These are phyloP conservation scores for Furcasterigmium sp. DNA, from an alignment of 2,329 filamentous ascomycete genomes.

Conservation along the genomic window DNA sequence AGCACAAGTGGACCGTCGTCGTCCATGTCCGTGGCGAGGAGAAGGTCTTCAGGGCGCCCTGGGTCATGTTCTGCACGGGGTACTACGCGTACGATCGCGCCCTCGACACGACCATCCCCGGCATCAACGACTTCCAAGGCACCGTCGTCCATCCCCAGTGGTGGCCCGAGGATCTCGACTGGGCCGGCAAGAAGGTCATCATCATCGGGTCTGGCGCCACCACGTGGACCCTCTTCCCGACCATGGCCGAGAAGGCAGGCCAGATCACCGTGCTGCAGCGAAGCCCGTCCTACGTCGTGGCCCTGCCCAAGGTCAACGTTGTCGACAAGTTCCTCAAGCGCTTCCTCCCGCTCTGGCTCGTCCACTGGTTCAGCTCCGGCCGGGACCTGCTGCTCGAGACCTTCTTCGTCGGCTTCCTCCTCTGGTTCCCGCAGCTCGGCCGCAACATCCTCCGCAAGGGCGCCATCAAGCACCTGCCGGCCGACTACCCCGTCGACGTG, in stretches of 20 bases:
- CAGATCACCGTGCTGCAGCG: constrained; percentile 78
- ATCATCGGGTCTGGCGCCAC: constrained; percentile 77
- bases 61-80: constrained; percentile 55
- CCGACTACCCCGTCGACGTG: constrained; percentile 46
- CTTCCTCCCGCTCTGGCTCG: constrained; percentile 41
- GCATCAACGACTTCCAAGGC: constrained; percentile 62
- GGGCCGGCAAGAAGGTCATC: constrained; percentile 61
- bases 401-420: constrained; percentile 44
- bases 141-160: constrained; percentile 65
- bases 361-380: constrained; percentile 42
- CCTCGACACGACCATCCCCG: constrained; percentile 56
- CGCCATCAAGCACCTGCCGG: constrained; percentile 47
- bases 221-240: constrained; percentile 70
- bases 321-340: constrained; percentile 30
- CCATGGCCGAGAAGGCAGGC: constrained; percentile 56
- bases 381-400: constrained; percentile 40
- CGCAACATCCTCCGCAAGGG: constrained; percentile 38
- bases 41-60: constrained; percentile 37
- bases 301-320: constrained; percentile 37
- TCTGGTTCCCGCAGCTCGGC: constrained; percentile 44
- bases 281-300: constrained; percentile 65
- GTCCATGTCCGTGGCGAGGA: constrained; percentile 27
- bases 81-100: constrained; percentile 71
- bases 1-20: constrained; percentile 50
- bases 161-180: constrained; percentile 67